Percentiles rank a stretch among this genome's conserved stretches.
phyloP scores from a whole-genome alignment of 129 eudicot species.

The Dittrichia graveolens region DNA sequence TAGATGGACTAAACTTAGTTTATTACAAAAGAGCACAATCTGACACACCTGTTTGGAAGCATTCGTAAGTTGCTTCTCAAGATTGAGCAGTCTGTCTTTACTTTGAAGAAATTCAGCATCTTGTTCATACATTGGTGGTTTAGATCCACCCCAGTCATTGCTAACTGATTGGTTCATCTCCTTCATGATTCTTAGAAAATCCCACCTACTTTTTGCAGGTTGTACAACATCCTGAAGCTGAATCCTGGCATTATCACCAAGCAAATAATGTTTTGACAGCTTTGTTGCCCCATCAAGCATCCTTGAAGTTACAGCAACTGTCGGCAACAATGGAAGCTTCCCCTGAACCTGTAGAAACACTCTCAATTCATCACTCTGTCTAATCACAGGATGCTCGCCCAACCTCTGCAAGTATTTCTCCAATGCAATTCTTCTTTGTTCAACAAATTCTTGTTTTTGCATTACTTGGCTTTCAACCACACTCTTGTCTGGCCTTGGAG shows the following conservation, averaged over 20 bases:
- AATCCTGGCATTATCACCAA: conserved; percentile 59
- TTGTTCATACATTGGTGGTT: conserved; percentile 58
- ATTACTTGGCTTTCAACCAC: conserved; percentile 93
- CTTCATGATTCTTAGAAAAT: conserved; percentile 74
- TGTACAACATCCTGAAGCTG: conserved; percentile 74
- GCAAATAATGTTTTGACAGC: conserved; percentile 73
- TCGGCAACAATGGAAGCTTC: conserved; percentile 65
- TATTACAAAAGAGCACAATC: neutral
- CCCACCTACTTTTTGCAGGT: conserved; percentile 85
- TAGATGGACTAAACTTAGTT: neutral
- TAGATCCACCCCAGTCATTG: conserved; percentile 81
- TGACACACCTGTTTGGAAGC: conserved; percentile 72
- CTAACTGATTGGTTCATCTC: conserved; percentile 82
- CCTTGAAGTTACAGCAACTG: conserved; percentile 72
- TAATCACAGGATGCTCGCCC: conserved; percentile 67
- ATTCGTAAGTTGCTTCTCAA: conserved; percentile 69
- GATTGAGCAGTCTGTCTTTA: conserved; percentile 61
- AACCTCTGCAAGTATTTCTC: conserved; percentile 81
- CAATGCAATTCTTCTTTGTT: conserved; percentile 72
- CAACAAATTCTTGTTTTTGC: conserved; percentile 97
- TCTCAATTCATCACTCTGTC: conserved; percentile 85
- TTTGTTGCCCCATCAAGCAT: conserved; percentile 83
- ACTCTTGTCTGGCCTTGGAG: conserved; percentile 92
- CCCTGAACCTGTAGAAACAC: conserved; percentile 84
- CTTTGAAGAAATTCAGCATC: conserved; percentile 70